Conservation (phyloP, 306 rosid species). For the Gastrolobium villosum region DNA sequence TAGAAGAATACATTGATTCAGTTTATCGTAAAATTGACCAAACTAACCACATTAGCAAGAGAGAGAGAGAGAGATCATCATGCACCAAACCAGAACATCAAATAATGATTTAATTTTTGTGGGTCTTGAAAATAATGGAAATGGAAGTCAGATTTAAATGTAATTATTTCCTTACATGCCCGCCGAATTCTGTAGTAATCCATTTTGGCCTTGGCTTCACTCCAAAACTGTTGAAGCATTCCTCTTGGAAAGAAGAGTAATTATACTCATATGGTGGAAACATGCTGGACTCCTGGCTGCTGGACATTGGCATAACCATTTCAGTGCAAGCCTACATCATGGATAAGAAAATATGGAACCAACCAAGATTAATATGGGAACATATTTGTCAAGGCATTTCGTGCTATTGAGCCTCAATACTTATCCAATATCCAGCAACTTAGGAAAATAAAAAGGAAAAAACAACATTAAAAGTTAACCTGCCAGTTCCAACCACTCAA, state of each 20-base stretch:
- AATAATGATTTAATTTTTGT: background rate
- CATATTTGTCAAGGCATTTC: conserved; percentile 34
- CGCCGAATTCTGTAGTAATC: conserved; percentile 85
- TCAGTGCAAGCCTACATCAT: conserved; percentile 81
- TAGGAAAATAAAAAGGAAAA: background rate
- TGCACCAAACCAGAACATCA: conserved; percentile 26
- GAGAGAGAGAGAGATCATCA: background rate
- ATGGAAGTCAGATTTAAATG: conserved; percentile 40
- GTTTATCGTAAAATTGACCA: conserved; percentile 25
- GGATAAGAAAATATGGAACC: conserved; percentile 31
- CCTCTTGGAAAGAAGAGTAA: conserved; percentile 63
- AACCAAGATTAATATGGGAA: conserved; percentile 33
- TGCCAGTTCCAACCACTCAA: conserved; percentile 88
- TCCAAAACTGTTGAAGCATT: conserved; percentile 57
- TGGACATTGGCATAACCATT: conserved; percentile 94
- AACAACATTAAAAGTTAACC: conserved; percentile 56
- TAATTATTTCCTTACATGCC: conserved; percentile 67
- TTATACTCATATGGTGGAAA: conserved; percentile 67
- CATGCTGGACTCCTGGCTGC: conserved; percentile 71
- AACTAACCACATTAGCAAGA: background rate
- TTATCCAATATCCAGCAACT: conserved; percentile 5
- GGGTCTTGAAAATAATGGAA: conserved; percentile 2
- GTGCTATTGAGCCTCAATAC: background rate
- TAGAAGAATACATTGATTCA: background rate
- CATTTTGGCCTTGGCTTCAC: conserved; percentile 77